These are phyloP conservation scores for Mucor lusitanicus DNA, from an alignment of 371 early-diverging fungal genomes.

Conservation along the genomic window DNA sequence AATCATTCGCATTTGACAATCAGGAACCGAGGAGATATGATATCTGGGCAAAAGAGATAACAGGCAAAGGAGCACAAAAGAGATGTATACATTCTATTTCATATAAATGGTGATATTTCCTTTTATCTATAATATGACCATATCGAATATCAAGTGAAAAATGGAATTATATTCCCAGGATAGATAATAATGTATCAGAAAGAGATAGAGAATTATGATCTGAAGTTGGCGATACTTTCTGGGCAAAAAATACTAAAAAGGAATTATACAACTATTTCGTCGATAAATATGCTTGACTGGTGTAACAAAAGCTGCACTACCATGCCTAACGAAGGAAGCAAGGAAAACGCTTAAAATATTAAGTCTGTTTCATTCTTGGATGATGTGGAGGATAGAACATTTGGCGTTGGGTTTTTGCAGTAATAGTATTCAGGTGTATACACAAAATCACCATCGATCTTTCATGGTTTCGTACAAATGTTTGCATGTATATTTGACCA, in stretches of 20 bases:
- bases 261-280: slow-evolving; percentile 13
- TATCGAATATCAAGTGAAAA: background rate
- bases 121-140: background rate
- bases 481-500: background rate
- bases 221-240: background rate
- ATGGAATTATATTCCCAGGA: background rate
- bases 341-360: background rate
- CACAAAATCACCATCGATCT: background rate
- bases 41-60: background rate
- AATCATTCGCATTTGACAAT: background rate
- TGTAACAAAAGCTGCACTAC: background rate
- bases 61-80: background rate
- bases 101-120: background rate
- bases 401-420: background rate
- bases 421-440: background rate
- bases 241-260: slow-evolving; percentile 11
- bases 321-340: background rate
- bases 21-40: background rate
- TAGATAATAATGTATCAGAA: background rate
- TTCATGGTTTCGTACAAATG: background rate
- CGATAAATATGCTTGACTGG: background rate
- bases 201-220: background rate
- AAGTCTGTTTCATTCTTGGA: background rate
- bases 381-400: background rate
- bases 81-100: background rate